Evolutionary conservation across 257 asterid species (phyloP).

Genomic region (Nemophila menziesii): DNA sequence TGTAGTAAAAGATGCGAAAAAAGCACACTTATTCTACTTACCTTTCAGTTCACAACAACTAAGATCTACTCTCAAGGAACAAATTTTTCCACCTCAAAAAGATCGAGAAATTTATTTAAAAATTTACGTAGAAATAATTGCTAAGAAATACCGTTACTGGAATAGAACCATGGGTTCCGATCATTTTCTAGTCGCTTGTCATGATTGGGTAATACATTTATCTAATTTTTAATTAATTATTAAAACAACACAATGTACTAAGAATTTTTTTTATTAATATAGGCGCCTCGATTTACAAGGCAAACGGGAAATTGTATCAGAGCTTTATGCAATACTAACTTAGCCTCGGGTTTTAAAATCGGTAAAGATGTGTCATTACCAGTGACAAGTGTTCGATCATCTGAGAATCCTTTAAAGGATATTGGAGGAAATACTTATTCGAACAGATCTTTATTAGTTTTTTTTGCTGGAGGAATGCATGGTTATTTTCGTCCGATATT

Average conservation of each 20-base stretch:
- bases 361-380: conserved; percentile 89
- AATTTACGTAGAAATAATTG: conserved; percentile 22
- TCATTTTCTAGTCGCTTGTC: conserved; percentile 58
- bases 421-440: conserved; percentile 71
- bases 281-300: conserved; percentile 78
- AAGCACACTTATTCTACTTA: conserved; percentile 50
- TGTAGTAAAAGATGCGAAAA: conserved; percentile 21
- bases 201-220: conserved; percentile 45
- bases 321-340: conserved; percentile 74
- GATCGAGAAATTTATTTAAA: conserved; percentile 21
- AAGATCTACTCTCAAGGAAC: conserved; percentile 33
- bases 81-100: conserved; percentile 29
- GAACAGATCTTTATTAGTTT: conserved; percentile 53
- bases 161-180: conserved; percentile 48
- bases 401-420: conserved; percentile 49
- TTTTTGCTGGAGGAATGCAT: conserved; percentile 86
- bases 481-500: conserved; percentile 86
- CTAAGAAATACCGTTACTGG: conserved; percentile 36
- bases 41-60: conserved; percentile 43
- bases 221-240: too few relatives aligned
- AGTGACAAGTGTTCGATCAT: conserved; percentile 38
- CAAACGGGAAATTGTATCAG: conserved; percentile 51
- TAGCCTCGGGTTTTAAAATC: conserved; percentile 49
- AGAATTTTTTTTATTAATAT: conserved; percentile 5
- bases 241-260: neutral